Evolutionary conservation across 2,329 filamentous ascomycete genomes (phyloP).

Genomic region (Lachnellula cervina): DNA sequence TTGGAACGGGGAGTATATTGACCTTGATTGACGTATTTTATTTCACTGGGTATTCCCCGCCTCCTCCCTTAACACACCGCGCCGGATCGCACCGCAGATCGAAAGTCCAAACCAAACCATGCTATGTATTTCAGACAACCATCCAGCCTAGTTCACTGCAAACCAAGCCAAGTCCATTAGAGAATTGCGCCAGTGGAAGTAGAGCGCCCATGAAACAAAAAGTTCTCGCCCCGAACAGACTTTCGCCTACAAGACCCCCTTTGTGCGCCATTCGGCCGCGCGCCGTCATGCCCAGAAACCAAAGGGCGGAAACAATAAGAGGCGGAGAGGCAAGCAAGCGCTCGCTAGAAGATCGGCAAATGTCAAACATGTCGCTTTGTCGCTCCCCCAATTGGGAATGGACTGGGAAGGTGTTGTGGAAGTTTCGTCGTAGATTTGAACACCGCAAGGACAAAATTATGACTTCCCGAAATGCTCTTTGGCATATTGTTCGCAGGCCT

Average conservation of each 20-base stretch:
- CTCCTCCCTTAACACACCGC: neutral
- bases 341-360: neutral
- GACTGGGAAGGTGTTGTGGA: neutral
- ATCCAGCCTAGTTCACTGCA: neutral
- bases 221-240: constrained; percentile 2
- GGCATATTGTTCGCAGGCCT: constrained; percentile 89
- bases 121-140: neutral
- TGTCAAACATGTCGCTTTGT: neutral
- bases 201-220: constrained; percentile 3
- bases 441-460: constrained; percentile 9
- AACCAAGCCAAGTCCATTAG: neutral
- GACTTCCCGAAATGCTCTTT: constrained; percentile 73
- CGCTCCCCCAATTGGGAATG: neutral
- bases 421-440: neutral
- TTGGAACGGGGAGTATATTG: neutral
- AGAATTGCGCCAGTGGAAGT: neutral
- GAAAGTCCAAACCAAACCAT: neutral
- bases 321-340: neutral
- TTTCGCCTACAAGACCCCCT: neutral
- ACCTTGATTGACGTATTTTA: neutral
- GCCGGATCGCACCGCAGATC: neutral
- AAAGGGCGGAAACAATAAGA: constrained; percentile 2
- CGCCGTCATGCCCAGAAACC: constrained; percentile 8
- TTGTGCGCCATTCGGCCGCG: constrained; percentile 13
- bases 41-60: constrained; percentile 10